Evolutionary conservation across 352 stramenopile species (phyloP).

Genomic region (Pythium inflatum): DNA sequence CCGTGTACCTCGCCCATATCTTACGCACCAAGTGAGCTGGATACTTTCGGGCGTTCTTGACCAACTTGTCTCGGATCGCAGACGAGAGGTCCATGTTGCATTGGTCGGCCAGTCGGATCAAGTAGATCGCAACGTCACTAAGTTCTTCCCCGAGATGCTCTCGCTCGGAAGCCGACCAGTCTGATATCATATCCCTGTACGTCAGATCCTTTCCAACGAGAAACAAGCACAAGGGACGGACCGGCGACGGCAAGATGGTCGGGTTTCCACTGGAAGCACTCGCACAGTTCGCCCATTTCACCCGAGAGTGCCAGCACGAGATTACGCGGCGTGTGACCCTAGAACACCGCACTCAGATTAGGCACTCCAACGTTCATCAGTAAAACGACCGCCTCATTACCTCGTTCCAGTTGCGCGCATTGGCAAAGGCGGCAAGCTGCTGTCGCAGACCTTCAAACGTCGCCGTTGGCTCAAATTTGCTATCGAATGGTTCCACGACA

Average conservation of each 20-base stretch:
- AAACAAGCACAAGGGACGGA: too few relatives aligned
- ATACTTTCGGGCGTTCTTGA: slow-evolving; percentile 89
- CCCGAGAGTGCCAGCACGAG: slow-evolving; percentile 93
- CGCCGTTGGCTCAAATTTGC: slow-evolving; percentile 32
- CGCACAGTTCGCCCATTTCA: slow-evolving; percentile 95
- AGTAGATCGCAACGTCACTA: slow-evolving; percentile 97
- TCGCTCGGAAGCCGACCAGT: slow-evolving; percentile 78
- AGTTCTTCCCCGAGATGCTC: slow-evolving; percentile 96
- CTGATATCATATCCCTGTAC: slow-evolving; percentile 38
- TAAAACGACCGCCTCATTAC: too few relatives aligned
- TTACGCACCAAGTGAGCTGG: too few relatives aligned
- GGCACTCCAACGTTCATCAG: slow-evolving; percentile 40
- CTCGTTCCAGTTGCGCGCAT: too few relatives aligned
- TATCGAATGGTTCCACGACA: too few relatives aligned
- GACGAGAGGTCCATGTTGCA: slow-evolving; percentile 90
- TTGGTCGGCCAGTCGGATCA: slow-evolving; percentile 93
- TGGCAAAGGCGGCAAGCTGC: slow-evolving; percentile 41
- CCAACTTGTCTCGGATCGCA: slow-evolving; percentile 93
- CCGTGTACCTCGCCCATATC: too few relatives aligned
- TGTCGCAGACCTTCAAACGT: slow-evolving; percentile 39
- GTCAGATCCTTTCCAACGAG: too few relatives aligned
- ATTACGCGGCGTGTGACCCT: slow-evolving; percentile 91
- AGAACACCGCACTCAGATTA: too few relatives aligned
- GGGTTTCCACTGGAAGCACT: slow-evolving; percentile 96
- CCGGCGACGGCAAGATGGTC: slow-evolving; percentile 75